Evolutionary conservation across 2,329 filamentous ascomycete species (phyloP).

Genomic region (Alternaria sp.): DNA sequence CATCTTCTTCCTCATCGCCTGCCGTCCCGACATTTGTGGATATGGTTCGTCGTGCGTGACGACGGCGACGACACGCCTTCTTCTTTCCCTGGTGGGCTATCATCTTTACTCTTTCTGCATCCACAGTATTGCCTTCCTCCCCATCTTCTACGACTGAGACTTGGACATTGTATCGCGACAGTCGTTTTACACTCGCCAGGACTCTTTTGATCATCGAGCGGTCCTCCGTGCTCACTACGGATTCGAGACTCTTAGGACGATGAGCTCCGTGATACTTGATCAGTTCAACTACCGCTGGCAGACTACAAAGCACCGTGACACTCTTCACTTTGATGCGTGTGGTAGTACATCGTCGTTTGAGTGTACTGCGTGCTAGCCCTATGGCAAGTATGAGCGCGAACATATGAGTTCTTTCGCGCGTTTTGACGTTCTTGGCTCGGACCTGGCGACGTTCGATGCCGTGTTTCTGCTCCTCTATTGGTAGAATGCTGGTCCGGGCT

Average conservation of each 20-base stretch:
- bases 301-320: slow-evolving; percentile 19
- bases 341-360: slow-evolving; percentile 17
- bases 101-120: slow-evolving; percentile 1
- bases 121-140: background rate
- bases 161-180: slow-evolving; percentile 15
- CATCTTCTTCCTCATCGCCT: no score
- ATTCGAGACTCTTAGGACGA: slow-evolving; percentile 18
- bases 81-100: background rate
- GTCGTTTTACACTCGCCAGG: slow-evolving; percentile 12
- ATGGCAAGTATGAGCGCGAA: slow-evolving; percentile 22
- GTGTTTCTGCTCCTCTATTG: slow-evolving; percentile 16
- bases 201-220: slow-evolving; percentile 23
- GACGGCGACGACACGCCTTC: background rate
- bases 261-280: slow-evolving; percentile 17
- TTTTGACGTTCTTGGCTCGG: slow-evolving; percentile 20
- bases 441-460: slow-evolving; percentile 15
- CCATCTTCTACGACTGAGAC: slow-evolving; percentile 12
- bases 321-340: slow-evolving; percentile 11
- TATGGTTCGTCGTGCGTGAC: background rate
- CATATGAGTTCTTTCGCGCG: slow-evolving; percentile 23
- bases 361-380: slow-evolving; percentile 19
- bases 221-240: slow-evolving; percentile 19
- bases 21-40: background rate
- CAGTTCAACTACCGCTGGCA: slow-evolving; percentile 17
- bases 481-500: slow-evolving; percentile 15